These are phyloP conservation scores for Ogataea paradorogensis DNA, from an alignment of 805 yeast genomes.

Conservation along the genomic window DNA sequence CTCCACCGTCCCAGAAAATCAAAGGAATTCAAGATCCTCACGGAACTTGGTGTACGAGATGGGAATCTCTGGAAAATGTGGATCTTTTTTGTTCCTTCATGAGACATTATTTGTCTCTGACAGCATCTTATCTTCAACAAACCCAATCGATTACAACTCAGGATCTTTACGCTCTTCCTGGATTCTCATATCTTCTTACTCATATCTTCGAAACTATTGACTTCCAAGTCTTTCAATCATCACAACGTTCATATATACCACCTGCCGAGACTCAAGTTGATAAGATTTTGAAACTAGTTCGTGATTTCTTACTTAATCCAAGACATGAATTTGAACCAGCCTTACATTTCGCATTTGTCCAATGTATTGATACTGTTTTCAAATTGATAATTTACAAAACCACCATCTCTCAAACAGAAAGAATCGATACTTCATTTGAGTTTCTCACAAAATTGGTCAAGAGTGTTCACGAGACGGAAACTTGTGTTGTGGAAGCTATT, in stretches of 20 bases:
- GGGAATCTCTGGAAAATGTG: slow-evolving; percentile 52
- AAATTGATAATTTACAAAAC: slow-evolving; percentile 26
- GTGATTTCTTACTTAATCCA: slow-evolving; percentile 35
- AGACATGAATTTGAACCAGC: slow-evolving; percentile 30
- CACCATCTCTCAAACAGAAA: slow-evolving; percentile 22
- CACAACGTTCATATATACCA: slow-evolving; percentile 1
- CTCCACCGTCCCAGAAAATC: slow-evolving; percentile 38
- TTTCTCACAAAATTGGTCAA: slow-evolving; percentile 25
- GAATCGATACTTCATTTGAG: slow-evolving; percentile 25
- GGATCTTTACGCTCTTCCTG: slow-evolving; percentile 38
- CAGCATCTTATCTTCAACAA: slow-evolving; percentile 23
- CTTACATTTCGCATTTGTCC: slow-evolving; percentile 21
- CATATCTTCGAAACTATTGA: slow-evolving; percentile 43
- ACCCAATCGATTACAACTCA: slow-evolving; percentile 9
- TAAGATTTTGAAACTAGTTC: slow-evolving; percentile 33
- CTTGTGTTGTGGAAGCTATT: slow-evolving; percentile 29
- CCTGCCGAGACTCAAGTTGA: slow-evolving; percentile 25
- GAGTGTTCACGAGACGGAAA: slow-evolving; percentile 15
- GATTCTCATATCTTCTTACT: slow-evolving; percentile 42
- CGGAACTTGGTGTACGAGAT: slow-evolving; percentile 61
- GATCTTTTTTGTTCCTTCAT: slow-evolving; percentile 60
- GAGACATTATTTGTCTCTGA: slow-evolving; percentile 49
- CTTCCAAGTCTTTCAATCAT: slow-evolving; percentile 22
- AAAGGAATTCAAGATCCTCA: slow-evolving; percentile 53
- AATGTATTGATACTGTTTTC: slow-evolving; percentile 23